These are phyloP conservation scores for Pythium vanterpoolii DNA, from an alignment of 352 stramenopile species.

Conservation along the genomic window DNA sequence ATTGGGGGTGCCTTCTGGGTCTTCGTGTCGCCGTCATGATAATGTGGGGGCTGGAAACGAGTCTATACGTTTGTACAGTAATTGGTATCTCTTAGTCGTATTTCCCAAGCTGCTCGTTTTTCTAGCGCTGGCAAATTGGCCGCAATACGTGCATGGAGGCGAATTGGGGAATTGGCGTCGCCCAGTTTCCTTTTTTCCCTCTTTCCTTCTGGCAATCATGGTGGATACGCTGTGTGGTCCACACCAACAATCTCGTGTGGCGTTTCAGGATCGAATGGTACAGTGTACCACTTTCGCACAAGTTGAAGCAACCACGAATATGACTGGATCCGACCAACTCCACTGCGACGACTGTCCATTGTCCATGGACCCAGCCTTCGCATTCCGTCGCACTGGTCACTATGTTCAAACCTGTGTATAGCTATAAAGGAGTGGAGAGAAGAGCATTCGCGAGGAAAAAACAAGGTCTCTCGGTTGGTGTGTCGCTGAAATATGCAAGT, in stretches of 20 bases:
- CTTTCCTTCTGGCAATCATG: constrained; percentile 1
- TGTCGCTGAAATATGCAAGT: not conserved
- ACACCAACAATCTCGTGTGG: constrained; percentile 10
- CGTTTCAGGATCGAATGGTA: constrained; percentile 24
- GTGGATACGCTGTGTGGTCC: constrained; percentile 18
- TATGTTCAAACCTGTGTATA: too few species aligned
- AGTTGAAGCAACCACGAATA: constrained; percentile 9
- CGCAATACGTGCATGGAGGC: too few species aligned
- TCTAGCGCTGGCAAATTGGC: not conserved
- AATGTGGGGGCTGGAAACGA: not conserved
- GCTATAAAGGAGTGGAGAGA: constrained; percentile 15
- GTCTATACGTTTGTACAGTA: not conserved
- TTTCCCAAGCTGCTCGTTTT: not conserved
- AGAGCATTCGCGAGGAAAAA: not conserved
- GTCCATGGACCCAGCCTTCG: too few species aligned
- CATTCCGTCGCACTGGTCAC: too few species aligned
- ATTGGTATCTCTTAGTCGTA: not conserved
- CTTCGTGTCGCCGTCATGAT: not conserved
- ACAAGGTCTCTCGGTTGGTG: not conserved
- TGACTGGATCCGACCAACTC: not conserved
- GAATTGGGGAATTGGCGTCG: not conserved
- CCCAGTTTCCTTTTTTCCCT: not conserved
- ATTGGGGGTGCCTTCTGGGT: not conserved
- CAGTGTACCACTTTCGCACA: constrained; percentile 17
- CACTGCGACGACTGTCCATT: not conserved